phyloP scores from a whole-genome alignment of 495 filamentous ascomycete species.

The Penicillium egyptiacum region DNA sequence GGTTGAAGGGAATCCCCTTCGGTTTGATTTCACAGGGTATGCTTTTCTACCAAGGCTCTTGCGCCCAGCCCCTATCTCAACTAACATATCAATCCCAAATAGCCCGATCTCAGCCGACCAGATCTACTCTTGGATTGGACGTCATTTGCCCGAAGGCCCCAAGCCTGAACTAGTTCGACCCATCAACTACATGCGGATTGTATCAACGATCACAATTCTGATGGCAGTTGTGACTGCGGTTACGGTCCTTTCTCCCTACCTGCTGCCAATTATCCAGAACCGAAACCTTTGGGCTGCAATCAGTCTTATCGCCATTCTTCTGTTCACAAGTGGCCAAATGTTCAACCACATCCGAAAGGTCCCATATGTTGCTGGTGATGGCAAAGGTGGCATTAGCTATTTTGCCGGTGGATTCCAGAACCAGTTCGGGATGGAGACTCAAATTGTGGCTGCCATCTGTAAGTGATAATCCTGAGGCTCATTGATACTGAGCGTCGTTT shows the following conservation, averaged over 20 bases:
- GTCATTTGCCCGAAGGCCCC: conserved; percentile 72
- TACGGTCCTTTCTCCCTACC: conserved; percentile 75
- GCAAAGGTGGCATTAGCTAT: conserved; percentile 82
- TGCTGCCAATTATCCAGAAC: conserved; percentile 85
- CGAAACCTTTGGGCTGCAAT: conserved; percentile 92
- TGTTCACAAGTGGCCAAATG: conserved; percentile 98
- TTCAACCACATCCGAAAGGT: conserved; percentile 98
- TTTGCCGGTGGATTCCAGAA: conserved; percentile 93
- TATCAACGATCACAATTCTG: conserved; percentile 62
- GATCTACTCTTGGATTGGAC: conserved; percentile 73
- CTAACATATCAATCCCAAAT: not conserved
- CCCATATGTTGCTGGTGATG: conserved; percentile 90
- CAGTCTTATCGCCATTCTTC: conserved; percentile 82
- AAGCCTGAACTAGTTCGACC: conserved; percentile 78
- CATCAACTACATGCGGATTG: conserved; percentile 78
- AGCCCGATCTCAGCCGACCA: conserved; percentile 75
- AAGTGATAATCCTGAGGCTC: conserved; percentile 44
- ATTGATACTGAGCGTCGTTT: not conserved
- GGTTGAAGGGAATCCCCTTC: conserved; percentile 62
- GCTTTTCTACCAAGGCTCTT: conserved; percentile 16
- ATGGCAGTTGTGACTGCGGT: conserved; percentile 66
- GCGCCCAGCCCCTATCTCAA: not conserved
- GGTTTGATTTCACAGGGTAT: conserved; percentile 90
- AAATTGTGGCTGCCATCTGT: conserved; percentile 96
- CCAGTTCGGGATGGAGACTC: conserved; percentile 94